Evolutionary conservation across 2,329 filamentous ascomycete genomes (phyloP), one percentile per base, ranked within the genome.

Genomic region (Pestalotiopsis sp.): DNA sequence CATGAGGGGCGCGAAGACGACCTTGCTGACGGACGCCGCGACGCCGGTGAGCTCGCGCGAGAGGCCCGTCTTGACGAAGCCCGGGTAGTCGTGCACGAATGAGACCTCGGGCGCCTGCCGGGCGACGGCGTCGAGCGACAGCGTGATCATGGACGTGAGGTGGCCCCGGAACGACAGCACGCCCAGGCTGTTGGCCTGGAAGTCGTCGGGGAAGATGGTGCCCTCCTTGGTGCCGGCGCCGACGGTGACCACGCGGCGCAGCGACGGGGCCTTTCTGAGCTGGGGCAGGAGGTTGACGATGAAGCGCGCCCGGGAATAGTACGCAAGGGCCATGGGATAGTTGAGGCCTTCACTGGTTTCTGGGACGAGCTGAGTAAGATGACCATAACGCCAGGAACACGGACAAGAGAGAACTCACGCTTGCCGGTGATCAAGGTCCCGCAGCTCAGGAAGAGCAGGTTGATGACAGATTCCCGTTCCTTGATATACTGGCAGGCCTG

Each of bases 271-370:
- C n/a, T 73, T 75, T 12, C 80, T 79, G 2, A 92, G 80, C 0
- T 85, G 81, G 0, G 89, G 89, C 9, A 90, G 83, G 0, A 92
- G 83, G 66, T 89, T 88, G 59, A 82, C 68, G 13, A 86, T 81
- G 73, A 90, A 87, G 52, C 87, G 86, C 70, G 86, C 83, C 23
- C 89, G 89, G 4, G 85, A 82, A 77, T 91, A 90, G 77, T 86
- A 87, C 23, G 81, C 80, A 17, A 91, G 80, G 7, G 84, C 81
- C 27, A 84, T 81, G 40, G 84, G 81, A 36, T 83, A 80, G 65
- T 88, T 83, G 2, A 92, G 80, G 2, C 86, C 87, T 76, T 92
- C 90, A 0, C 78, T 65, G 0, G 88, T 90, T 69, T 90, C 89
- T 87, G 66, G 4, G 52, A 3, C 4, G 49, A 11, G 57, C 56